Percentiles rank a stretch among this genome's conserved stretches.
Evolutionary conservation across 139 green algal species (phyloP).

Genomic region (Marvania coccoides): DNA sequence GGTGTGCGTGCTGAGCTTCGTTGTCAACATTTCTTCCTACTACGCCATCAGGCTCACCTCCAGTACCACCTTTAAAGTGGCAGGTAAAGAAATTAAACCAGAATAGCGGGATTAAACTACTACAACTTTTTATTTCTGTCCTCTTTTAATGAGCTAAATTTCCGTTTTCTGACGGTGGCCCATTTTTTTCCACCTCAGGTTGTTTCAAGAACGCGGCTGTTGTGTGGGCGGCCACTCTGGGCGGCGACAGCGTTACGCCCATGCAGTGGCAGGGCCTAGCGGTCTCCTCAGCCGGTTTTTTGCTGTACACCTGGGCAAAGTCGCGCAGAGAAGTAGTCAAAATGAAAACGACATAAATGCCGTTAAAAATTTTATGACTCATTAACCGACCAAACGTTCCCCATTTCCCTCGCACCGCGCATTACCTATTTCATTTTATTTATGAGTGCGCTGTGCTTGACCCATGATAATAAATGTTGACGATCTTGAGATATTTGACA

Average conservation of each 20-base stretch:
- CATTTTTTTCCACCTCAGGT: neutral
- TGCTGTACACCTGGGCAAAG: constrained; percentile 13
- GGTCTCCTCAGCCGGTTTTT: constrained; percentile 16
- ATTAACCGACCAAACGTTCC: too few species aligned
- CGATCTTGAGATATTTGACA: too few species aligned
- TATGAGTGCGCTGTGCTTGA: too few species aligned
- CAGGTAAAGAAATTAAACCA: too few species aligned
- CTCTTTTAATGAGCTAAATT: neutral
- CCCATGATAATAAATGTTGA: too few species aligned
- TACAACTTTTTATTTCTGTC: neutral
- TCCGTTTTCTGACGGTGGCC: neutral
- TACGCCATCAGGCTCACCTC: constrained; percentile 3
- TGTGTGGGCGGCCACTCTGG: constrained; percentile 19
- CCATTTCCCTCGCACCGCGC: too few species aligned
- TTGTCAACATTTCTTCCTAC: constrained; percentile 19
- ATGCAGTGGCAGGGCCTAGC: constrained; percentile 19
- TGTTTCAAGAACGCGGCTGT: constrained; percentile 34
- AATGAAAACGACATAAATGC: too few species aligned
- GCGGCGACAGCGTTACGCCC: constrained; percentile 16
- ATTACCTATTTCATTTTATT: too few species aligned
- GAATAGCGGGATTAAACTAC: too few species aligned
- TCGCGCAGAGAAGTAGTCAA: too few species aligned
- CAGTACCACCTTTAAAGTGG: constrained; percentile 21
- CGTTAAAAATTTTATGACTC: too few species aligned
- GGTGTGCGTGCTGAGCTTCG: constrained; percentile 1